A percentile compares a stretch with the other conserved stretches of the same genome.
Conservation (phyloP, 2,329 filamentous ascomycete species). For the Pseudocercospora crystallina region DNA sequence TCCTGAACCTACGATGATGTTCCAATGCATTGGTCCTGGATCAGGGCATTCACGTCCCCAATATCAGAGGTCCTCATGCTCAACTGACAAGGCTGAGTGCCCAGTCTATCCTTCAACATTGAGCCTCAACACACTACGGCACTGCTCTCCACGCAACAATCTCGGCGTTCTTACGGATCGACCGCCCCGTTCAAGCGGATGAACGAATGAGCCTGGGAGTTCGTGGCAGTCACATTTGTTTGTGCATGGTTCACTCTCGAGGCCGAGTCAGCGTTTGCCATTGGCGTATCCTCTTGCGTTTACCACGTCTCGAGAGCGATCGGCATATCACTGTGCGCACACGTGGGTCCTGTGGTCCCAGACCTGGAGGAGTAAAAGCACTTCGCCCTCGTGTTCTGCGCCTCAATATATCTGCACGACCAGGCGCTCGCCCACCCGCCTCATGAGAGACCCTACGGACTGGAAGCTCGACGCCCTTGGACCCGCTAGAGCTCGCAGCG, state of each 20-base stretch:
- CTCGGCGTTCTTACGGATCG: neutral
- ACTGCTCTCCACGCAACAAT: neutral
- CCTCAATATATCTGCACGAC: neutral
- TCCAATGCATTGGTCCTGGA: no score
- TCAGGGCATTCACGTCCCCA: no score
- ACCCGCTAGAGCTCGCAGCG: constrained; percentile 7
- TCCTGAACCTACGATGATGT: neutral
- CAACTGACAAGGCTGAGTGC: neutral
- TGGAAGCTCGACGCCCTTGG: neutral
- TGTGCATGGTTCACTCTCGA: no score
- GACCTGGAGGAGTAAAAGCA: neutral
- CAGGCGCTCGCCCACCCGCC: neutral
- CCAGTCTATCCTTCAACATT: neutral
- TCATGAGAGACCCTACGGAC: no score
- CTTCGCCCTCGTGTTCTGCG: neutral
- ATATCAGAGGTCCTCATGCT: no score
- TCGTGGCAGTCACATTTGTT: neutral
- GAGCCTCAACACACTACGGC: neutral
- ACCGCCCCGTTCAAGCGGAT: neutral
- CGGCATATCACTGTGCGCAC: constrained; percentile 8
- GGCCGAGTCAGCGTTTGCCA: no score
- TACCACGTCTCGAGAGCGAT: neutral
- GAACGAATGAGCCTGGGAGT: no score
- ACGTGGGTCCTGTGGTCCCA: constrained; percentile 3
- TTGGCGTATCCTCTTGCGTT: neutral